phyloP scores from a whole-genome alignment of 1,284 basidiomycete species.

The Cryptococcus sp. region DNA sequence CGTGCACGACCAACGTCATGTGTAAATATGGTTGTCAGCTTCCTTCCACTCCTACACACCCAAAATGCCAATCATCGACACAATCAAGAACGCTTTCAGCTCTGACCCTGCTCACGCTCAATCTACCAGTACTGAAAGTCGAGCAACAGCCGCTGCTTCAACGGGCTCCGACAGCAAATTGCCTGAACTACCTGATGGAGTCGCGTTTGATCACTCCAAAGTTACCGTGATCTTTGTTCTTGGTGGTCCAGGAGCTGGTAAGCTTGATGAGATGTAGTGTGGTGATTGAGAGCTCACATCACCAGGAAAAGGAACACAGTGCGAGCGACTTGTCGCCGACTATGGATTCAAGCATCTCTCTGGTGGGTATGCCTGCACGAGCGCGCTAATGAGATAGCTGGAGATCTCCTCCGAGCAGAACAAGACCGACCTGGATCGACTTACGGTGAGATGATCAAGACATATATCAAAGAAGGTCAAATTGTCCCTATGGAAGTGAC shows the following conservation, averaged over 20 bases:
- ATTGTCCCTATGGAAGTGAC: conserved; percentile 98
- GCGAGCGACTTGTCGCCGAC: conserved; percentile 76
- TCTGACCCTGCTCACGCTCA: conserved; percentile 4
- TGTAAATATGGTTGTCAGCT: no score
- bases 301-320: conserved; percentile 95
- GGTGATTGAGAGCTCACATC: neutral
- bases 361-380: conserved; percentile 54
- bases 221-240: conserved; percentile 93
- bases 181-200: conserved; percentile 16
- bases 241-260: conserved; percentile 92
- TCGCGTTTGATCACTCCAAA: conserved; percentile 66
- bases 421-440: conserved; percentile 80
- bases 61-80: conserved; percentile 53
- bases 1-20: neutral
- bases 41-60: neutral
- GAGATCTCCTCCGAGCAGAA: conserved; percentile 92
- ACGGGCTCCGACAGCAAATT: conserved; percentile 4
- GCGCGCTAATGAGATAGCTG: conserved; percentile 56
- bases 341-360: conserved; percentile 93
- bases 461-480: conserved; percentile 84
- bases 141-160: conserved; percentile 6
- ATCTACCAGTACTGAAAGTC: neutral
- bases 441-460: conserved; percentile 81
- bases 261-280: conserved; percentile 18
- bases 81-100: conserved; percentile 51